A percentile compares a stretch with the other conserved stretches of the same genome.
phyloP scores from a whole-genome alignment of 495 filamentous ascomycete species.

The Lophiostoma macrostomum region DNA sequence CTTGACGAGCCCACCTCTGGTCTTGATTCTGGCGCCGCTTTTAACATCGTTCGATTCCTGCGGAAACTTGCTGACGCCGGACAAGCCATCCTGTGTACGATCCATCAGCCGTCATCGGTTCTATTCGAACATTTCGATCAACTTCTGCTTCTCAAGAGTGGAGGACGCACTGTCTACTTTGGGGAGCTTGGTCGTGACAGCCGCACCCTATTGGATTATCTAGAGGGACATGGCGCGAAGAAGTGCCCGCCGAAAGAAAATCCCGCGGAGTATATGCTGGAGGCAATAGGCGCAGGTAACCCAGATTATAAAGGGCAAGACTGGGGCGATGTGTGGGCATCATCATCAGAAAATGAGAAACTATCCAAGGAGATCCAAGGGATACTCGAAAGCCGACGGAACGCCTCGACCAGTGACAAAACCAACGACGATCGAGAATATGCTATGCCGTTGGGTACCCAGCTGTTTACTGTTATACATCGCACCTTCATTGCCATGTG shows the following conservation, averaged over 20 bases:
- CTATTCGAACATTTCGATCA: slow-evolving; percentile 74
- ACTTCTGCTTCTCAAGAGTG: slow-evolving; percentile 63
- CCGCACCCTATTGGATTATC: slow-evolving; percentile 57
- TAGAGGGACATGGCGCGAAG: slow-evolving; percentile 60
- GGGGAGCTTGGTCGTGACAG: slow-evolving; percentile 59
- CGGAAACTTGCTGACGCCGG: slow-evolving; percentile 62
- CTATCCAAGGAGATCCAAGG: slow-evolving; percentile 33
- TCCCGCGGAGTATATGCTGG: slow-evolving; percentile 69
- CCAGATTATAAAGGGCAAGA: slow-evolving; percentile 61
- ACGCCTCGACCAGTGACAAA: slow-evolving; percentile 8
- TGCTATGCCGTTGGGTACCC: slow-evolving; percentile 32
- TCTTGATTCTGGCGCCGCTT: slow-evolving; percentile 62
- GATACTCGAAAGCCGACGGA: slow-evolving; percentile 24
- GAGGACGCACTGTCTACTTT: slow-evolving; percentile 71
- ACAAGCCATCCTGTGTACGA: slow-evolving; percentile 70
- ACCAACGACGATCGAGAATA: slow-evolving; percentile 31
- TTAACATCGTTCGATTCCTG: slow-evolving; percentile 62
- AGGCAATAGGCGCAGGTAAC: slow-evolving; percentile 63
- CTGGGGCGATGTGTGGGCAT: slow-evolving; percentile 59
- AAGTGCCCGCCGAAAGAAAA: slow-evolving; percentile 57
- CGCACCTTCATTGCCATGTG: slow-evolving; percentile 34
- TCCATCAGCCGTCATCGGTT: slow-evolving; percentile 71
- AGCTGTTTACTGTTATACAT: slow-evolving; percentile 31
- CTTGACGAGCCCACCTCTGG: slow-evolving; percentile 76
- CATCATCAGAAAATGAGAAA: slow-evolving; percentile 43